A percentile compares a stretch with the other conserved stretches of the same genome.
Evolutionary conservation across 805 yeast genomes (phyloP).

Genomic region (Torulaspora franciscae): DNA sequence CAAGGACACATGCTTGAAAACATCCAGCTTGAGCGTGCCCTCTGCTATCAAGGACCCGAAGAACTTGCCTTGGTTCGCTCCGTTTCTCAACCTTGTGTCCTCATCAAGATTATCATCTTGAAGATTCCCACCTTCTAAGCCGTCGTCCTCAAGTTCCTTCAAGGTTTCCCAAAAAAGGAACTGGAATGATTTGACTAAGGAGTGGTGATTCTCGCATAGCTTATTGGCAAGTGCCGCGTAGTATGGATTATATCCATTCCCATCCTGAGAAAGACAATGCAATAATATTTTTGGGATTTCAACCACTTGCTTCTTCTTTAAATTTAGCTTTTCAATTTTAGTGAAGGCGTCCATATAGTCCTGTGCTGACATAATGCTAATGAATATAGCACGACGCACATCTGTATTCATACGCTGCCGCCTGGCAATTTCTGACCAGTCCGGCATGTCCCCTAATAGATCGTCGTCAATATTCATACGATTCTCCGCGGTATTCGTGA

Average conservation of each 20-base stretch:
- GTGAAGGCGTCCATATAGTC: conserved; percentile 86
- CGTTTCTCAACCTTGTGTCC: conserved; percentile 50
- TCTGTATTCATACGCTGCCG: conserved; percentile 93
- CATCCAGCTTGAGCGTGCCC: conserved; percentile 66
- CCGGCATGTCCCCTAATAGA: conserved; percentile 64
- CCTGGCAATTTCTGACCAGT: conserved; percentile 83
- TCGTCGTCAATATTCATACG: conserved; percentile 49
- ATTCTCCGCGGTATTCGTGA: conserved; percentile 21
- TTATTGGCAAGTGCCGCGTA: conserved; percentile 76
- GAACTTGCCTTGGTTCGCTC: conserved; percentile 72
- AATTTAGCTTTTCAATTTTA: conserved; percentile 69
- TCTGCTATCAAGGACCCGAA: conserved; percentile 74
- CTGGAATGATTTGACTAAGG: conserved; percentile 77
- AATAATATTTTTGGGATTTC: conserved; percentile 82
- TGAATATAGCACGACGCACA: conserved; percentile 86
- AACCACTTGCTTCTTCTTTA: conserved; percentile 73
- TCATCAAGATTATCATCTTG: conserved; percentile 42
- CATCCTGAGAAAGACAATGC: conserved; percentile 81
- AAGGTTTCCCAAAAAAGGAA: conserved; percentile 85
- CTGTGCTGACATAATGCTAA: conserved; percentile 91
- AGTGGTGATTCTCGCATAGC: conserved; percentile 62
- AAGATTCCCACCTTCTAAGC: conserved; percentile 34
- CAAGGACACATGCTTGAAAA: conserved; percentile 69
- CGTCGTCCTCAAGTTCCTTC: conserved; percentile 61
- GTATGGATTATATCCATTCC: conserved; percentile 71